Base-by-base conservation (phyloP, 495 filamentous ascomycete genomes). In the Penicillium psychrofluorescens region DNA sequence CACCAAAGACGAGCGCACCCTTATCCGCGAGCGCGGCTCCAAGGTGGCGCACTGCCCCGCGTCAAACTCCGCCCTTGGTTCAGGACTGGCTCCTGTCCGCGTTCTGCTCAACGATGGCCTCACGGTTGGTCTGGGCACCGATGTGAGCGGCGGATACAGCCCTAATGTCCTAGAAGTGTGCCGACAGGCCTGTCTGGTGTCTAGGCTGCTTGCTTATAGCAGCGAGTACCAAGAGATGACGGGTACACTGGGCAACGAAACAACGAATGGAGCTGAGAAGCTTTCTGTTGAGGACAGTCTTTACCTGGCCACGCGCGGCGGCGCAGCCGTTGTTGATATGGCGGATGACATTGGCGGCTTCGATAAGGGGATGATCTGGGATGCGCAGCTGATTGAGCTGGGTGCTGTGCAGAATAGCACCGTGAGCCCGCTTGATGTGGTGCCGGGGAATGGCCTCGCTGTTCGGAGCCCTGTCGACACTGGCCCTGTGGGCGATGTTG, bases 11-110 rank as follows among this genome's bases (percentile, higher is more conserved):
- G 92, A 98, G 55, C 68, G 71, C 0, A 56, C 50, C 10, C 59
- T 94, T 8, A 76, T 97, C 35, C 75, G 71, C 11, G 36, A 51
- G 4, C 67, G 85, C 1, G 62, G 72, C 5, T 67, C 79, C 0
- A 87, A 84, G 56, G 72, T 98, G 34, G 74, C 75, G 32, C 92
- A 98, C 59, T 98, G 92, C 57, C 92, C 92, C 0, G 81, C 84
- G 3, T 85, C 79, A 38, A 98, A 98, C 63, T 80, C 80, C 1
- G 80, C 85, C 3, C 67, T 98, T 14, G 83, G 84, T 2, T 84
- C 77, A 11, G 92, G 92, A 0, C 67, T 79, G 14, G 84, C 84
- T 6, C 78, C 74, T 11, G 83, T 98, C 0, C 70, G 90, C 12
- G 66, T 70, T 50, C 58, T 95, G 43, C 63, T 95, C n/a, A 75